Conservation (phyloP, 257 asterid genomes). For the Solanum chilense region DNA sequence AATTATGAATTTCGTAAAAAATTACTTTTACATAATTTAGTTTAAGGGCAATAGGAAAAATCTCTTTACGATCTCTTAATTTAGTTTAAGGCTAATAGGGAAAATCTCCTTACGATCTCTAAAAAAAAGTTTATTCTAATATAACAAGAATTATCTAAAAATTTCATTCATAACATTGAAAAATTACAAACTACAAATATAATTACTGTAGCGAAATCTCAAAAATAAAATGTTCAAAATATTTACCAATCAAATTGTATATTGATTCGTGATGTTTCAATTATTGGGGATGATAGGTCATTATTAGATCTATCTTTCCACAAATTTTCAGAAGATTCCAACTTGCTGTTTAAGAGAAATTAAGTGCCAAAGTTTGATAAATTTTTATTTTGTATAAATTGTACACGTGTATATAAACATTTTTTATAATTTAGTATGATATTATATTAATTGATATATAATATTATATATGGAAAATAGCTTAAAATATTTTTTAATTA, state of each 20-base stretch:
- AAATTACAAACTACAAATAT: too few species aligned
- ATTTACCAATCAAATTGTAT: neutral
- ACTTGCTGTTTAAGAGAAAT: neutral
- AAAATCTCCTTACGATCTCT: neutral
- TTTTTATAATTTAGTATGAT: too few species aligned
- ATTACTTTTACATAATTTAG: neutral
- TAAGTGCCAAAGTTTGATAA: neutral
- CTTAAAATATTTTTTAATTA: too few species aligned
- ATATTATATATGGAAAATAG: too few species aligned
- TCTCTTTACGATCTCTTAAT: too few species aligned
- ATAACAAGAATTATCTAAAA: too few species aligned
- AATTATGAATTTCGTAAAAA: neutral
- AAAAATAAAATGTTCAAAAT: neutral
- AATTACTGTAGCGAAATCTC: neutral
- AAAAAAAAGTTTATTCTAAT: too few species aligned
- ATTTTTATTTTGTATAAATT: too few species aligned
- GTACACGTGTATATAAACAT: neutral
- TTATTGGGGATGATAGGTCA: neutral
- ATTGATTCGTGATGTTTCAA: neutral
- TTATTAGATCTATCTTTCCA: neutral
- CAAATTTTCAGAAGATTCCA: neutral
- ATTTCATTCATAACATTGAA: rapidly evolving
- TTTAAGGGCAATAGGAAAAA: neutral
- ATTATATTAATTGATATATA: neutral
- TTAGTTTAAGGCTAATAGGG: neutral